Conservation (phyloP, 306 rosid genomes). For the Castanospermum australe region DNA sequence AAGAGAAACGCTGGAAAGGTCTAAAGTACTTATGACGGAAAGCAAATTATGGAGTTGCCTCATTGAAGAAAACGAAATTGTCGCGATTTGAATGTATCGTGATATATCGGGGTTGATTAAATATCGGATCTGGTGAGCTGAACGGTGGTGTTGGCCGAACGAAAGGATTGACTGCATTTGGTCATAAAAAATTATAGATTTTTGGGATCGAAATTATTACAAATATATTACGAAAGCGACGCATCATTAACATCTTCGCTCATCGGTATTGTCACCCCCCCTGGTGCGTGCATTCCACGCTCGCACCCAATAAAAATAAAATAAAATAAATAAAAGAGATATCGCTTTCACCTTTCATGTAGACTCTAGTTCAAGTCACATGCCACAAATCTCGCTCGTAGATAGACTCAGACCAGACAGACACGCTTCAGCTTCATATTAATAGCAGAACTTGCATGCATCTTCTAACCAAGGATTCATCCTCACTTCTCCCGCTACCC, state of each 20-base stretch:
- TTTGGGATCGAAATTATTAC: background rate
- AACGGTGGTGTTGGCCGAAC: background rate
- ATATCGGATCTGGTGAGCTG: conserved; percentile 15
- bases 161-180: conserved; percentile 20
- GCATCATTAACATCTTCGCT: conserved; percentile 17
- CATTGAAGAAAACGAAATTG: background rate
- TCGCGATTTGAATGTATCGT: background rate
- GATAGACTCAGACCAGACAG: no score
- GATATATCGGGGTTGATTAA: background rate
- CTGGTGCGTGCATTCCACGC: background rate
- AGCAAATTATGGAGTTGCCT: background rate
- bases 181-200: background rate
- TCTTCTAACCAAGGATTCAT: no score
- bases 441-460: no score
- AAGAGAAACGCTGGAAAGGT: no score
- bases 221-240: conserved; percentile 24
- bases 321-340: no score
- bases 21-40: background rate
- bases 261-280: background rate
- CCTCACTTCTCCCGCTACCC: no score
- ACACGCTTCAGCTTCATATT: no score
- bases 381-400: no score
- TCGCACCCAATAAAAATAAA: background rate
- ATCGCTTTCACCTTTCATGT: no score
- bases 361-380: no score